Base-by-base conservation (phyloP, 2,329 filamentous ascomycete species). In the Tetracladium maxilliforme region DNA sequence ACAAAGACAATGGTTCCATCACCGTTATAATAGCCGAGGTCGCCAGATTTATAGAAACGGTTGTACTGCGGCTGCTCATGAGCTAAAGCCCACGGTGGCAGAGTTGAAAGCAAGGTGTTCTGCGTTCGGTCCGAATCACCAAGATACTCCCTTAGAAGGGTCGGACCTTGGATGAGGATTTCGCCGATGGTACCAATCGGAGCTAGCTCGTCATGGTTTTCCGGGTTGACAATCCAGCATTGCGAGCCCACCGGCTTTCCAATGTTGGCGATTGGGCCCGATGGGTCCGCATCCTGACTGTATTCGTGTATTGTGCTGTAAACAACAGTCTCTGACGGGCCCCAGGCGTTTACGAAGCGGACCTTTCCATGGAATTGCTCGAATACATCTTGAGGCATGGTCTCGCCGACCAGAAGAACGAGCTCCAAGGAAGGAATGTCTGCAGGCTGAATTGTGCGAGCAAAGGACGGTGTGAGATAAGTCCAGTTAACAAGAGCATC, bases 391-490 rank as follows among this genome's bases (percentile, higher is more conserved):
- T 63, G 21, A 61, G 58, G 7, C 73, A 90, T 21, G 87, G 63
- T 82, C 87, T 92, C 49, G 90, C 84, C 6, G 80, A 82, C 37
- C 87, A 92, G 0, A 80, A 92, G 17, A 87, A 55, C 2, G 90
- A 56, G 4, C 81, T 51, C 27, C 60, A 93, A 48, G 1, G 51
- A 50, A 0, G 83, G 82, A 0, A 74, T 78, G 9, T 90, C 82
- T 0, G 80, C 86, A 1, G 83, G 83, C 1, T 81, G 90, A 27
- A 93, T 56, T 48, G 92, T 81, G 33, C 77, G 81, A 1, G 78
- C 81, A 45, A 92, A 81, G 4, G 39, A 33, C 3, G 40, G 40
- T 11, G 39, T 42, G 14, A 42, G 25, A 6, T 28, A 24, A 6
- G 30, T 29, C 26, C 29, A 34, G 10, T 31, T 39, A 3, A 84